Evolutionary conservation across 2,329 filamentous ascomycete species (phyloP).

Genomic region (Nemania diffusa): DNA sequence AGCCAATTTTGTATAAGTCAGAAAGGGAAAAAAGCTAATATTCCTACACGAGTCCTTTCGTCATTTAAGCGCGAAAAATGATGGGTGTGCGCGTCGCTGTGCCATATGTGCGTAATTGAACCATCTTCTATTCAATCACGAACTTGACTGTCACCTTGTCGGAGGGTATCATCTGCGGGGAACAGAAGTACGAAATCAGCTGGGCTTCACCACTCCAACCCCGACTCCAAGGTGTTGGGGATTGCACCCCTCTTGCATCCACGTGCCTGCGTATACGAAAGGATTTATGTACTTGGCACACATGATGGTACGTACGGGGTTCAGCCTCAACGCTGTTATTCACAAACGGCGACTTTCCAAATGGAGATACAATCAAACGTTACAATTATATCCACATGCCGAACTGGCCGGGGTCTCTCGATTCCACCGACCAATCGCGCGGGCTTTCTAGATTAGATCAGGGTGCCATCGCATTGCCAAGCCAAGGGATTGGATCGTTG

Average conservation of each 20-base stretch:
- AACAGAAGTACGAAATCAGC: neutral
- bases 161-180: neutral
- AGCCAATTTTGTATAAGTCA: neutral
- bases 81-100: neutral
- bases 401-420: slow-evolving; percentile 8
- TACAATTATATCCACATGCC: slow-evolving; percentile 28
- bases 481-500: slow-evolving; percentile 12
- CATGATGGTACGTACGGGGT: neutral
- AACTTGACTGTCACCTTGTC: neutral
- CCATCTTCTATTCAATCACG: neutral
- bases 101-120: neutral
- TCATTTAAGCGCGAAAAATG: neutral
- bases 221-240: neutral
- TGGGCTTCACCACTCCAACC: neutral
- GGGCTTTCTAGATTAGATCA: neutral
- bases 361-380: slow-evolving; percentile 34
- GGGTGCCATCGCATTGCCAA: slow-evolving; percentile 19
- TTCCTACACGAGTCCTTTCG: neutral
- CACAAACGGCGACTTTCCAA: slow-evolving; percentile 17
- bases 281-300: neutral
- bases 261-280: neutral
- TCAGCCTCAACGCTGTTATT: slow-evolving; percentile 13
- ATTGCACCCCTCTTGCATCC: neutral
- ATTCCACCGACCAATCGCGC: slow-evolving; percentile 16
- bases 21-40: neutral